Percentiles rank a stretch among this genome's conserved stretches.
phyloP scores from a whole-genome alignment of 1,284 basidiomycete genomes.

The Ganoderma boninense region DNA sequence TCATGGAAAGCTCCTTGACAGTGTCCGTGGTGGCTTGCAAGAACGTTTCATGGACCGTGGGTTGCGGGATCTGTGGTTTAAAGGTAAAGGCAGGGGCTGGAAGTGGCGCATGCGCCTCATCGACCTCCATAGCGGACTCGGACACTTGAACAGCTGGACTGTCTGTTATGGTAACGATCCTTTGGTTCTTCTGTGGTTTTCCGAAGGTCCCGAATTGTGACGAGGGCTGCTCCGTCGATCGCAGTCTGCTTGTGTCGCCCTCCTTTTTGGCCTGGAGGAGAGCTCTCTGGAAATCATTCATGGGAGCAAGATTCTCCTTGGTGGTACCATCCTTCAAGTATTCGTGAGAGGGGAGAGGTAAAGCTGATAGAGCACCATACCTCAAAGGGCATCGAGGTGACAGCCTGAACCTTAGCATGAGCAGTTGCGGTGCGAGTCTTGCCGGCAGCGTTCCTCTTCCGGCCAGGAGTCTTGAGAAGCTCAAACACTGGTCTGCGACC shows the following conservation, averaged over 20 bases:
- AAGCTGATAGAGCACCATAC: slow-evolving; percentile 43
- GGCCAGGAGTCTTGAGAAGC: slow-evolving; percentile 83
- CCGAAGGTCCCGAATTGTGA: slow-evolving; percentile 10
- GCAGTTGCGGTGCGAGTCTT: slow-evolving; percentile 55
- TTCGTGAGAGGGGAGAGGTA: background rate
- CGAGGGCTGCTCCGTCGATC: slow-evolving; percentile 1
- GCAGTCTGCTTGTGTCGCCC: slow-evolving; percentile 10
- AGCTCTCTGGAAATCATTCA: slow-evolving; percentile 60
- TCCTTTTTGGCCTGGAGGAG: slow-evolving; percentile 49
- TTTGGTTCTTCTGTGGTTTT: slow-evolving; percentile 21
- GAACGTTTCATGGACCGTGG: background rate
- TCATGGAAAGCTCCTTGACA: slow-evolving; percentile 64
- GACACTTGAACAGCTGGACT: slow-evolving; percentile 25
- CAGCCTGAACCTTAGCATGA: slow-evolving; percentile 54
- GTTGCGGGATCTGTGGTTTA: background rate
- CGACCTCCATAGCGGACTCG: slow-evolving; percentile 22
- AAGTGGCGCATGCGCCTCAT: slow-evolving; percentile 20
- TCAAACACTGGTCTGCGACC: slow-evolving; percentile 71
- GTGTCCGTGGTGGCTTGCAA: slow-evolving; percentile 25
- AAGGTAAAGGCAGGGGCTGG: slow-evolving; percentile 14
- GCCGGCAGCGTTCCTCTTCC: slow-evolving; percentile 64
- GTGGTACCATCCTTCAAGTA: slow-evolving; percentile 42
- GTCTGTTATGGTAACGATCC: slow-evolving; percentile 34
- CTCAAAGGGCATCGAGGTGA: slow-evolving; percentile 52
- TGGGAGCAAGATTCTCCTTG: slow-evolving; percentile 53